A percentile compares a stretch with the other conserved stretches of the same genome.
These are phyloP conservation scores for Brettanomyces naardenensis DNA, from an alignment of 805 yeast species.

Conservation along the genomic window DNA sequence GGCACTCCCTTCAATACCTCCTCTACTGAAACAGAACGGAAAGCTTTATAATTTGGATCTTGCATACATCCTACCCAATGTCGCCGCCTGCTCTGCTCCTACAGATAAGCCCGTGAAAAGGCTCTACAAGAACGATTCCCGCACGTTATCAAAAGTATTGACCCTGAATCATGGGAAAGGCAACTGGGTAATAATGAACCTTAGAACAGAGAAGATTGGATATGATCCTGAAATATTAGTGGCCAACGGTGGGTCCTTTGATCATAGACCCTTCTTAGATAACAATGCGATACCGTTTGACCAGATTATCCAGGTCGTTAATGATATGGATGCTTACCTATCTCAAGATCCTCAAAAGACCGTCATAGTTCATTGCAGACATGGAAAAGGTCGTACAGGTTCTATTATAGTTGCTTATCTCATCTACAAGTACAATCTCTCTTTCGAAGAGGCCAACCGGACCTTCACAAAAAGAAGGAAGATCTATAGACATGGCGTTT, in stretches of 20 bases:
- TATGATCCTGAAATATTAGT: constrained; percentile 24
- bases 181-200: constrained; percentile 69
- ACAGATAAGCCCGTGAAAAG: constrained; percentile 34
- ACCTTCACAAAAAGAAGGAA: constrained; percentile 48
- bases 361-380: constrained; percentile 78
- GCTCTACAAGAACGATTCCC: constrained; percentile 44
- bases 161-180: constrained; percentile 34
- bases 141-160: constrained; percentile 42
- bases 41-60: constrained; percentile 40
- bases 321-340: constrained; percentile 39
- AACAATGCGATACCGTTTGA: constrained; percentile 67
- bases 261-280: constrained; percentile 58
- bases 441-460: constrained; percentile 39
- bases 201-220: constrained; percentile 50
- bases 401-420: constrained; percentile 63
- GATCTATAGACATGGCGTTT: constrained; percentile 56
- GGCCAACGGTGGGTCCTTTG: constrained; percentile 30
- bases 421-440: constrained; percentile 35
- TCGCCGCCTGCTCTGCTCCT: constrained; percentile 77
- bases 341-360: constrained; percentile 23
- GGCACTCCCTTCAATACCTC: neutral
- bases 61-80: constrained; percentile 52
- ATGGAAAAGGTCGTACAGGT: constrained; percentile 92
- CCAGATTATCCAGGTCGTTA: constrained; percentile 36
- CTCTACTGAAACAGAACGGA: neutral